Evolutionary conservation across 176 grass and related monocot species (phyloP).

Genomic region (Lolium rigidum): DNA sequence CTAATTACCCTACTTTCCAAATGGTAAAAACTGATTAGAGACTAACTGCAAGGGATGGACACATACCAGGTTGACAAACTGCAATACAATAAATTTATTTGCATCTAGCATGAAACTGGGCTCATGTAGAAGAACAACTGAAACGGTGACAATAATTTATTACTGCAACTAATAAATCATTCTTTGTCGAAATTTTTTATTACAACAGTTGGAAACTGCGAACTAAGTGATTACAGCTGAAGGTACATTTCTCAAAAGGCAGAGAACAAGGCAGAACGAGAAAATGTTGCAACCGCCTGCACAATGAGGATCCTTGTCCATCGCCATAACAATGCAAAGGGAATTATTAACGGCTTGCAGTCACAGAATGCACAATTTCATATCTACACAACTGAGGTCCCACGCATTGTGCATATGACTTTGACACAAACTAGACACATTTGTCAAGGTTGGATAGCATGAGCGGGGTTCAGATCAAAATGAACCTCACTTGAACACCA

Average conservation of each 20-base stretch:
- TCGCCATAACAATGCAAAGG: not conserved
- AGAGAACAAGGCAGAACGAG: not conserved
- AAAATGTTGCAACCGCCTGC: not conserved
- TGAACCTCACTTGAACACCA: too few species aligned
- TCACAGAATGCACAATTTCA: not conserved
- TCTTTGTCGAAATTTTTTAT: too few species aligned
- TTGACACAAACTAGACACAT: slow-evolving; percentile 6
- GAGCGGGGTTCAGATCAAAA: too few species aligned
- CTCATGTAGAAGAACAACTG: not conserved
- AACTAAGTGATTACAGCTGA: too few species aligned
- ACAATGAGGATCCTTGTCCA: slow-evolving; percentile 8
- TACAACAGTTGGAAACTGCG: not conserved
- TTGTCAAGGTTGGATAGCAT: slow-evolving; percentile 27
- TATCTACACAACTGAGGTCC: not conserved
- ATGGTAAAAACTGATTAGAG: too few species aligned
- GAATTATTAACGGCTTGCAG: not conserved
- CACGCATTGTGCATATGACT: not conserved
- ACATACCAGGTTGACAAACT: not conserved
- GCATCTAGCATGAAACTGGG: not conserved
- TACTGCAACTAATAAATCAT: not conserved
- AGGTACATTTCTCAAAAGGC: not conserved
- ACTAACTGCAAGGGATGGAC: not conserved
- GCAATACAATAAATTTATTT: not conserved
- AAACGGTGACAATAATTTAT: not conserved
- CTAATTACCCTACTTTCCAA: too few species aligned